A percentile compares a stretch with the other conserved stretches of the same genome.
Conservation (phyloP, 2,329 filamentous ascomycete genomes). For the Dactylellina parvicollis region DNA sequence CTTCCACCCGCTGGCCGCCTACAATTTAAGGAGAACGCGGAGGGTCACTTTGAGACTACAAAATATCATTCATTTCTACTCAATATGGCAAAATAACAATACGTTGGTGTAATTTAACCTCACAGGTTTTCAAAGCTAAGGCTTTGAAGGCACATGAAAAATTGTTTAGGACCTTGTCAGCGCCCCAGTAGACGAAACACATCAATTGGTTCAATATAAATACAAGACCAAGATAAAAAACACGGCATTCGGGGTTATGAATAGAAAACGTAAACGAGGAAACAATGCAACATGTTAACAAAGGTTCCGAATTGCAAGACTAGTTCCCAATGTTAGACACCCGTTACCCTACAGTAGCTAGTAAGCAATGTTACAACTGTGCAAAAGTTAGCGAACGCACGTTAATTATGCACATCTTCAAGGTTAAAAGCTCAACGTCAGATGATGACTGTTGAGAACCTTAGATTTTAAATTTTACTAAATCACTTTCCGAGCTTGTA, state of each 20-base stretch:
- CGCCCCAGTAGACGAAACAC: neutral
- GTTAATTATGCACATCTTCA: neutral
- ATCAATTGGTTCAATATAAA: neutral
- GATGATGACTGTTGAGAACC: neutral
- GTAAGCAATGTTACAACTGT: neutral
- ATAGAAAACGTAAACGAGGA: neutral
- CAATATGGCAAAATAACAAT: no score
- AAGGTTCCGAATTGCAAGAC: no score
- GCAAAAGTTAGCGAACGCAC: neutral
- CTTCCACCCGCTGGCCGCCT: neutral
- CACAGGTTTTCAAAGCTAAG: no score
- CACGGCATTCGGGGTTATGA: neutral
- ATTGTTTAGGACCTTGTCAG: neutral
- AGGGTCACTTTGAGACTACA: no score
- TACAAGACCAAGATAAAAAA: neutral
- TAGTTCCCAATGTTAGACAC: no score
- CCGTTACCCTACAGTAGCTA: neutral
- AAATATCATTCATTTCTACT: no score
- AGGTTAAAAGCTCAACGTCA: neutral
- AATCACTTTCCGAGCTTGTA: constrained; percentile 1
- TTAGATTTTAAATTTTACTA: neutral
- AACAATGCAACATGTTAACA: neutral
- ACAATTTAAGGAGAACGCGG: neutral
- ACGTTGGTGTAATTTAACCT: no score
- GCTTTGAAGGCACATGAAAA: neutral